Base-by-base conservation (phyloP, 108 stramenopile species). In the Chaetoceros tenuissimus region DNA sequence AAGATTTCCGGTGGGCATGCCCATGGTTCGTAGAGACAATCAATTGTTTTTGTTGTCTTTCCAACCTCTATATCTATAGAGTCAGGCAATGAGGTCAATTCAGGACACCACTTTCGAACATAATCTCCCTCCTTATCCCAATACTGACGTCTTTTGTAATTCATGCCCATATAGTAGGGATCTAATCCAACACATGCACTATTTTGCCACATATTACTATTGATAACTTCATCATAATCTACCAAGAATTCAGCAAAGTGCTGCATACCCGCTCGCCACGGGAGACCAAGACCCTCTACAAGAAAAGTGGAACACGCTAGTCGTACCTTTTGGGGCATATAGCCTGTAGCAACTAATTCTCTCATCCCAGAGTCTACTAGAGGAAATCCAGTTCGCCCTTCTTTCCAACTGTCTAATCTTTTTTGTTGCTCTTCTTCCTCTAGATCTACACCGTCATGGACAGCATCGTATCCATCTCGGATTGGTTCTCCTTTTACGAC, bases 181-280 rank as follows among this genome's bases (percentile, higher is more conserved):
- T 79, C 78, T 22, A 75, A 46, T 1, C 78, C 78, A 48, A 46
- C 43, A 28, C 57, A 40, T 18, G 74, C 78, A 1, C 67, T 74
- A 62, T 79, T 79, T 56, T 72, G 70, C 78, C 78, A 79, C 78
- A 79, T 79, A 26, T 55, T 25, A 21, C 52, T 61, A 62, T 79
- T 79, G 20, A 79, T 79, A 20, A 63, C 67, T 5, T 52, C 48
- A 55, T 79, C 78, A 20, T 50, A 57, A 60, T 79, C 78, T 16
- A 79, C 57, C 3, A 79, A 59, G 19, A 54, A 64, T 19, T 72
- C 47, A 20, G 62, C 50, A 50, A 79, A 79, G 59, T 67, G 68
- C 20, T 64, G 61, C 47, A 51, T 51, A 1, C 78, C 78, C 22
- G 46, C 16, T 48, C 63, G 28, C 73, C 73, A 79, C 48, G 67